Evolutionary conservation across 345 rosid genomes (phyloP), one percentile per base, ranked within the genome.

Genomic region (Pseudoturritis turrita): DNA sequence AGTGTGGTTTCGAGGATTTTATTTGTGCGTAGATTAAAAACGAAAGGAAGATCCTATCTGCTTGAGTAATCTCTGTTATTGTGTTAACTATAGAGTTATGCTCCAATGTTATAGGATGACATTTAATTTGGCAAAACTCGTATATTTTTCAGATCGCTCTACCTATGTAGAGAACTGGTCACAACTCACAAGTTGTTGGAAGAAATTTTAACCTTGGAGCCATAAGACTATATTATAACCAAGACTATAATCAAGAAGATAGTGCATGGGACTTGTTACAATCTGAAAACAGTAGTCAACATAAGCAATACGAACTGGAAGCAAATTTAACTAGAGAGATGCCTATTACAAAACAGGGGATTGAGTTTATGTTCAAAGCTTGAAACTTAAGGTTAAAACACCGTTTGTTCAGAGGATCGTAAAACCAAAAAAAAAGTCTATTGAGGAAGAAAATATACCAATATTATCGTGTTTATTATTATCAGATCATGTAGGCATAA

Each of bases 11-110:
- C 22, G 62, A 67, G 55, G 78, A 67, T 74, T 74, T 74, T 66
- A 67, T 74, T 74, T 74, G 78, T 74, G 78, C 78, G 68, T 49
- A 74, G 0, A 71, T 2, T 6, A 14, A 66, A 54, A 12, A 3
- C 2, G n/a, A 28, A 55, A 33, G 8, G 53, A 40, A 18, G 72
- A 37, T 67, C 78, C 23, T 67, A 50, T 74, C 73, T 67, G 78
- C 78, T 74, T 67, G 78, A 74, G 73, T 67, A 58, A 41, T 59
- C 73, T 74, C 73, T 74, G 78, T 74, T 74, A 74, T n/a, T 74
- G 28, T 59, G 73, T 59, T 74, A 43, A 74, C 78, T 4, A 15
- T 74, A 59, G 73, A 67, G 78, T 15, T 51, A 67, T 55, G 78
- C 78, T 74, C 78, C 78, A 74, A 74, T 74, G 78, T 74, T 28